Evolutionary conservation across 2,329 filamentous ascomycete genomes (phyloP), one percentile per base, ranked within the genome.

Genomic region (Davidsoniella eucalypti): DNA sequence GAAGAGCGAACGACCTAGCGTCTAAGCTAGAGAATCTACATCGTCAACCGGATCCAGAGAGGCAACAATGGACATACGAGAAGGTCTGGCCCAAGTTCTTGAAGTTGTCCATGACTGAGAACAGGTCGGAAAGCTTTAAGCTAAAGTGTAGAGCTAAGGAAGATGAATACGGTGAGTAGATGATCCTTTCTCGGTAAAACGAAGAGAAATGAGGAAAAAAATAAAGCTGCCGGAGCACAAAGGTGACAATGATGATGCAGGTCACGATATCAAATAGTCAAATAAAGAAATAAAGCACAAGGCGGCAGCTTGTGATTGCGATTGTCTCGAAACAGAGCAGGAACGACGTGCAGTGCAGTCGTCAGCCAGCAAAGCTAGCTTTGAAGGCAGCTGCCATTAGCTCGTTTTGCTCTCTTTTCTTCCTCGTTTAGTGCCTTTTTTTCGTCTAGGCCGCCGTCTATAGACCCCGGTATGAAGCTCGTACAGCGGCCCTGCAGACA

Each of bases 51-150:
- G 12, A n/a, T 40, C 12, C 41, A 18, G n/a, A 18, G 21, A 10
- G 9, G 33, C 33, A 33, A 18, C 9, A 25, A 14, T 25, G 12
- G 48, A 54, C 52, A 39, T 54, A 54, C 52, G 52, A 54, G 45
- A 54, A 54, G 44, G 52, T 54, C 48, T 54, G 52, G 44, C 52
- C 49, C 14, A 54, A 44, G 26, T 49, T 54, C 52, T 54, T 54
- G 44, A 54, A 54, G 41, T 48, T 49, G 21, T 54, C 52, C 52
- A 54, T 53, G 47, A n/a, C 36, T 47, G 23, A 37, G n/a, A 23
- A 16, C 12, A 17, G n/a, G 16, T 26, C 5, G 18, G 25, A 38
- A 39, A 37, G 14, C 12, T 47, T 37, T 47, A n/a, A 10, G 38
- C 9, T 47, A 23, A 16, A 40, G 4, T 23, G 23, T 33, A n/a